Evolutionary conservation across 208 protist genomes (phyloP), one percentile per base, ranked within the genome.

Genomic region (Vickermania spadyakhi): DNA sequence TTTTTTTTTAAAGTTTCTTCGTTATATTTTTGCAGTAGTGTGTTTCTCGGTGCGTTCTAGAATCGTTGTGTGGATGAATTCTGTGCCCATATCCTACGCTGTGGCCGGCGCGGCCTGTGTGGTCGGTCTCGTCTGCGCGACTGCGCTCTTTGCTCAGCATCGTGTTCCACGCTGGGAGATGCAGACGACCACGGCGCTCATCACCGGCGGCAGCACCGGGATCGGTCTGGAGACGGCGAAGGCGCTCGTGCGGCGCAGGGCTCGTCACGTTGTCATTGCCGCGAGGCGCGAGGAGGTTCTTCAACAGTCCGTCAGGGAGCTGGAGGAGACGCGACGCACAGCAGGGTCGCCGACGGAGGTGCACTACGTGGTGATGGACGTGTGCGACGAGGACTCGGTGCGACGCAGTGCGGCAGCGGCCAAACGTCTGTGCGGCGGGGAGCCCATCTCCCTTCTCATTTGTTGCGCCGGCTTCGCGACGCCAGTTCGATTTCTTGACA

Each of bases 191-290:
- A 79, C 66, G 49, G 88, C 83, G 51, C 73, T 94, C 28, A 62
- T 96, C 36, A 93, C 86, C 11, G 91, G 91, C 30, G 91, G 91
- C 42, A 92, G 85, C 56, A 62, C 52, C 0, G 91, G 91, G 31
- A 96, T 96, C 61, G 90, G 90, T 23, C 58, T 91, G 3, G 79
- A 84, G 45, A 83, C 75, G 0, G 90, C 81, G 5, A 69, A 82
- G 61, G 58, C 60, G 50, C 75, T 96, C 2, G 73, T 68, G 13
- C 69, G 66, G 7, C 60, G 70, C 22, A 51, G 72, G 5, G 83
- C 77, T 36, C 62, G 68, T 13, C 64, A 75, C 50, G 69, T 96
- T 5, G 73, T 93, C 28, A 73, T 96, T 29, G 75, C 83, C 1
- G 91, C 88, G 0, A 64, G 91, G 0, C 78, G 81, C 0, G 77